These are phyloP conservation scores for Guillardia theta DNA, from an alignment of 78 protist genomes.

Conservation along the genomic window DNA sequence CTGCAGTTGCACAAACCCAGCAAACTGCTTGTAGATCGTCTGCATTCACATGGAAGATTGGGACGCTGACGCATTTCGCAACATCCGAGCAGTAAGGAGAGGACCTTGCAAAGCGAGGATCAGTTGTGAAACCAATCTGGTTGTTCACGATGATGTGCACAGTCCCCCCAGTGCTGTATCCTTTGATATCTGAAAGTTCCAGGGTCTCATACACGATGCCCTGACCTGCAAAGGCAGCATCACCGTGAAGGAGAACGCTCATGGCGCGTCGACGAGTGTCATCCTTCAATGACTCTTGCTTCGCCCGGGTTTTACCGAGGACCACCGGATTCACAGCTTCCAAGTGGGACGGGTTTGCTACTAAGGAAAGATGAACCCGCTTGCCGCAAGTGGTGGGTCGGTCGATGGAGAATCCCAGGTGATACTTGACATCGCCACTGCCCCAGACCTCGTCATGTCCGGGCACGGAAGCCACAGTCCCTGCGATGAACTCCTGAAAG, in stretches of 20 bases:
- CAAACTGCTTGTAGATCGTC: constrained; percentile 87
- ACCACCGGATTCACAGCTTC: constrained; percentile 96
- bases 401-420: constrained; percentile 82
- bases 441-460: neutral
- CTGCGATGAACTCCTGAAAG: constrained; percentile 81
- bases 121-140: constrained; percentile 95
- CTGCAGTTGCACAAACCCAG: constrained; percentile 41
- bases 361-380: constrained; percentile 66
- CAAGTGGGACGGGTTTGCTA: constrained; percentile 97
- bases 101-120: constrained; percentile 78
- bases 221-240: constrained; percentile 96
- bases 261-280: neutral
- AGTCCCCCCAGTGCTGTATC: constrained; percentile 93
- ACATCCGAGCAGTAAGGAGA: constrained; percentile 90
- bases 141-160: constrained; percentile 93
- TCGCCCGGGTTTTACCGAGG: constrained; percentile 91
- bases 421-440: constrained; percentile 96
- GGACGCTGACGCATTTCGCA: constrained; percentile 76
- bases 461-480: neutral
- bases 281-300: constrained; percentile 58
- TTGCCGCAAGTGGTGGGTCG: constrained; percentile 65
- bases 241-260: constrained; percentile 85
- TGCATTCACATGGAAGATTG: constrained; percentile 98
- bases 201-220: constrained; percentile 87
- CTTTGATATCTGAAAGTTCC: neutral